Evolutionary conservation across 2,329 filamentous ascomycete genomes (phyloP).

Genomic region (Stachybotrys chartarum): DNA sequence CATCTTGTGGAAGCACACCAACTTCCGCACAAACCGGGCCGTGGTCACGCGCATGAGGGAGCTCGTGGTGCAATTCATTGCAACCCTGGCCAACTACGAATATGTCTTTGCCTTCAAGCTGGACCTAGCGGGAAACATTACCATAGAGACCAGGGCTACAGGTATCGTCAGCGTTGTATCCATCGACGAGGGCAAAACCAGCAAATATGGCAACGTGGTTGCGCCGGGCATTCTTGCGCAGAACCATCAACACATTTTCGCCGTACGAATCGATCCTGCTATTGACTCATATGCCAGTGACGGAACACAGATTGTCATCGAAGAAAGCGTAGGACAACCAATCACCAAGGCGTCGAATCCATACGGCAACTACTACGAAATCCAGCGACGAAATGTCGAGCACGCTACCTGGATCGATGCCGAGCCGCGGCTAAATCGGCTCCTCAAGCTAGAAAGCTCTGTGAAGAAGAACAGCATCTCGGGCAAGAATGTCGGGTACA

Average conservation of each 20-base stretch:
- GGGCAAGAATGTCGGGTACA: constrained; percentile 42
- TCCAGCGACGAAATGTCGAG: constrained; percentile 40
- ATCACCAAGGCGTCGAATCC: constrained; percentile 49
- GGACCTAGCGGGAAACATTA: constrained; percentile 58
- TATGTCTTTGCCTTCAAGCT: constrained; percentile 36
- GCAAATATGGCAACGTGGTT: constrained; percentile 56
- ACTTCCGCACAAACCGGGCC: constrained; percentile 52
- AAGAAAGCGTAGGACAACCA: constrained; percentile 27
- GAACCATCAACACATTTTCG: constrained; percentile 66
- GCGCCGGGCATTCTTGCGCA: constrained; percentile 55
- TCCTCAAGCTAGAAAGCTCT: constrained; percentile 41
- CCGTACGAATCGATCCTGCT: constrained; percentile 57
- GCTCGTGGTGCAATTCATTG: constrained; percentile 57
- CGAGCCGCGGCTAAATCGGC: constrained; percentile 43
- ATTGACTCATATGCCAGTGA: constrained; percentile 43
- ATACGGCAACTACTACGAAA: constrained; percentile 52
- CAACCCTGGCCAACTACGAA: constrained; percentile 61
- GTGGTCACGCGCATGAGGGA: constrained; percentile 51
- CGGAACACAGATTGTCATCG: constrained; percentile 57
- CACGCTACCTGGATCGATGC: constrained; percentile 42
- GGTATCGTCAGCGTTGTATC: constrained; percentile 35
- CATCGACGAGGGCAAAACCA: constrained; percentile 29
- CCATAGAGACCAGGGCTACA: constrained; percentile 46
- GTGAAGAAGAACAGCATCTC: constrained; percentile 37
- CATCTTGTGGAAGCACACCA: constrained; percentile 58